Evolutionary conservation across 2,329 filamentous ascomycete species (phyloP), one percentile per base, ranked within the genome.

Genomic region (Fusarium sp.): DNA sequence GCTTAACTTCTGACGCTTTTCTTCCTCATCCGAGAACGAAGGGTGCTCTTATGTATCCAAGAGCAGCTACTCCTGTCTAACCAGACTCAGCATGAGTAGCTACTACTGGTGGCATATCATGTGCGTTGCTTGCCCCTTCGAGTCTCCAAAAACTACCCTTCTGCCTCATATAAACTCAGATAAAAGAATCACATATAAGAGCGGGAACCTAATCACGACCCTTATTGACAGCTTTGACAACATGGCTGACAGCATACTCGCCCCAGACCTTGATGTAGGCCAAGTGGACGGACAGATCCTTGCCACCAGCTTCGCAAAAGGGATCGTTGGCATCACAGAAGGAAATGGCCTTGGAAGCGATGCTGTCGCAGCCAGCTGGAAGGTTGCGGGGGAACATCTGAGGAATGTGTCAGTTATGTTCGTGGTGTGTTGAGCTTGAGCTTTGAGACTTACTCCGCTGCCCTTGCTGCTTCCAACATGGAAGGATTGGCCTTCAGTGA

Each of bases 161-260:
- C 25, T 37, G 17, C 35, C 17, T 37, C 8, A n/a, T n/a, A 17
- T 15, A 8, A 32, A 39, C 37, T 27, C 27, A 7, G 22, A 7
- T 10, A 7, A 44, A 23, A 27, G n/a, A 10, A 46, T n/a, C 17
- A 8, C 35, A 9, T 41, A 25, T 4, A 6, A 15, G 10, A 13
- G n/a, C 17, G n/a, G 1, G 4, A 15, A n/a, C 32, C 13, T 23
- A 62, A 13, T 37, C 10, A 2, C 56, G 57, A 8, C 39, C 8
- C 41, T 63, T 56, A 30, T 37, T 37, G 35, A 37, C 54, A 72
- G 2, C 67, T 67, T 47, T 62, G 70, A 77, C 76, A 10, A 72
- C 75, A 53, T 75, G 75, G 27, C 72, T 75, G 48, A 73, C 45
- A 1, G 46, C 71, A 73, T 56, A 77, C 7, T 76, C 67, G 44